Evolutionary conservation across 306 rosid species (phyloP), one percentile per base, ranked within the genome.

Genomic region (Fagus sylvatica): DNA sequence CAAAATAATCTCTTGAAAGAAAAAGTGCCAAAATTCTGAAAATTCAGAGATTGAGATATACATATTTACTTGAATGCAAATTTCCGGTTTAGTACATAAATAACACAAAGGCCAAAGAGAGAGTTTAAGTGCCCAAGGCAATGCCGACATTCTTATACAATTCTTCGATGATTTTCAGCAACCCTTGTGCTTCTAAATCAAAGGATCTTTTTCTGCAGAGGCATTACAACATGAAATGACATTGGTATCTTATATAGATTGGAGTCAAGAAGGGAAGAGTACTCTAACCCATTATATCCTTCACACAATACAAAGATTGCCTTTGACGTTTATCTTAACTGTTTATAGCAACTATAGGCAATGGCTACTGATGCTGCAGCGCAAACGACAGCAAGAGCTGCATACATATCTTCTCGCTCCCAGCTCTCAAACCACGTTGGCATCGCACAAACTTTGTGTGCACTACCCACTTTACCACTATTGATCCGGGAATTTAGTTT

Each of bases 401-500:
- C 98, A 39, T 88, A 87, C 2, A 96, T 89, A 83, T 94, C 98
- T 80, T 94, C 98, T 8, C 82, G 88, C 78, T 94, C 97, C 98
- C 98, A 94, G 81, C 89, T 84, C 69, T 92, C 93, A 9, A 90
- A 84, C 95, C 97, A 92, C 12, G 93, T 76, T 15, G 97, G 94
- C 92, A 84, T 71, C 1, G 95, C 76, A 68, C 85, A 84, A 71
- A 83, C 88, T 80, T 83, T 92, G 65, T 86, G 84, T 1, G 83
- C 71, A 0, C 82, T 77, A 36, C 86, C 80, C 81, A 85, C 89
- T 85, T 89, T 92, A 40, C 88, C 77, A 19, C 91, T 77, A 49
- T 73, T 93, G 73, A 65, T 76, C 75, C 81, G 81, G 16, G 90
- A 86, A 32, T 80, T 48, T 41, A 75, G 71, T 22, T 87, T 81